phyloP scores from a whole-genome alignment of 768 basidiomycete species.

The Leucogyrophana mollusca region DNA sequence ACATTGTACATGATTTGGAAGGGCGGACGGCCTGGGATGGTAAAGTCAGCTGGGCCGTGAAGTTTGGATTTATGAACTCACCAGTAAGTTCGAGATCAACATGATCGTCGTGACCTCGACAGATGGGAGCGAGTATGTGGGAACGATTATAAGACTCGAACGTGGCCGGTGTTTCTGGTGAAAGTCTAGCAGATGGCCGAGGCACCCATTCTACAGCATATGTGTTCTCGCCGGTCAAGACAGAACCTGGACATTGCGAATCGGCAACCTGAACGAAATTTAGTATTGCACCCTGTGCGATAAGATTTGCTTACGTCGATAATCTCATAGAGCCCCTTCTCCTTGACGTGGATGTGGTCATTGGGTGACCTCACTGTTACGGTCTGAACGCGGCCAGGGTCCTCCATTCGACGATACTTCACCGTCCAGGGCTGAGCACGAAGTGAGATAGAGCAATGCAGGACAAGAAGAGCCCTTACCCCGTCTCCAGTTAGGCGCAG shows the following conservation, averaged over 20 bases:
- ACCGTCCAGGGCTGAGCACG: constrained; percentile 79
- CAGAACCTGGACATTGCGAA: constrained; percentile 78
- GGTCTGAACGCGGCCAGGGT: constrained; percentile 37
- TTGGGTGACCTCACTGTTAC: constrained; percentile 60
- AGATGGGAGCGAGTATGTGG: constrained; percentile 72
- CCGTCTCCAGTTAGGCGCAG: constrained; percentile 88
- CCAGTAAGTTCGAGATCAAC: constrained; percentile 84
- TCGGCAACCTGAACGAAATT: constrained; percentile 61
- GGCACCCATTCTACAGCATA: constrained; percentile 81
- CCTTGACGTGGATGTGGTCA: constrained; percentile 67
- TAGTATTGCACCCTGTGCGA: not conserved
- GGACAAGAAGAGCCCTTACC: constrained; percentile 44
- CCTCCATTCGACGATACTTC: constrained; percentile 60
- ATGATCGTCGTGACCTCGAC: constrained; percentile 77
- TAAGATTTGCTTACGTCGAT: constrained; percentile 47
- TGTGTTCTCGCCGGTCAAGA: constrained; percentile 55
- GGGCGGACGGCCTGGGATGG: constrained; percentile 71
- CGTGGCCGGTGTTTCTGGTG: constrained; percentile 50
- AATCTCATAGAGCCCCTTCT: constrained; percentile 76
- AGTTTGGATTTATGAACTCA: constrained; percentile 23
- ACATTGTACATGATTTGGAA: constrained; percentile 93
- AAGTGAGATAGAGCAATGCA: constrained; percentile 4
- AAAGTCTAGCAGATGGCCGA: constrained; percentile 70
- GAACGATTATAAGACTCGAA: constrained; percentile 71
- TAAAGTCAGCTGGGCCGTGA: not conserved